Evolutionary conservation across 116 monocot genomes (phyloP).

Genomic region (Dioscorea cayenensis): DNA sequence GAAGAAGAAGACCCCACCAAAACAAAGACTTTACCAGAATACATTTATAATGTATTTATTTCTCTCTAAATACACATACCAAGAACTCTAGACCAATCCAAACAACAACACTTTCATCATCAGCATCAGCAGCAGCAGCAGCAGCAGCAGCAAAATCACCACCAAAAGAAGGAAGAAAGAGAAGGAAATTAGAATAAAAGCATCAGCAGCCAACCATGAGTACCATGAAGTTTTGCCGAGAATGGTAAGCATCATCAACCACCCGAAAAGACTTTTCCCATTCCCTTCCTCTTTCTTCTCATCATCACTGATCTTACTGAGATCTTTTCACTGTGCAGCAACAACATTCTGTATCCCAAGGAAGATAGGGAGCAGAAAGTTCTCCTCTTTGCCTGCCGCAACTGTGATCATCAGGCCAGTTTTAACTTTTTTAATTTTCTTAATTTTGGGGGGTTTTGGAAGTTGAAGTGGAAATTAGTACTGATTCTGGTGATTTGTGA

Average conservation of each 20-base stretch:
- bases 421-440: background rate
- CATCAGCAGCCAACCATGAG: constrained; percentile 31
- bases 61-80: too few species aligned
- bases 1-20: too few species aligned
- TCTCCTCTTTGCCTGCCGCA: constrained; percentile 73
- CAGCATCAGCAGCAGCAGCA: too few species aligned
- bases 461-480: background rate
- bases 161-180: background rate
- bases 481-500: background rate
- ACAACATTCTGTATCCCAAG: constrained; percentile 79
- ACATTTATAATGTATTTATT: too few species aligned
- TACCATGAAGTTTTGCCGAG: constrained; percentile 75
- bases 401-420: constrained; percentile 73
- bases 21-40: too few species aligned
- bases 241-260: constrained; percentile 33
- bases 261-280: background rate
- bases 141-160: too few species aligned
- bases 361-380: constrained; percentile 57
- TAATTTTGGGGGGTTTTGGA: background rate
- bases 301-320: too few species aligned
- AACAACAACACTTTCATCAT: too few species aligned
- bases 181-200: background rate
- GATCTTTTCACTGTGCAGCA: constrained; percentile 23
- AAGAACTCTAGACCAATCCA: too few species aligned
- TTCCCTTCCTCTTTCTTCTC: background rate